A percentile compares a stretch with the other conserved stretches of the same genome.
phyloP scores from a whole-genome alignment of 2,329 filamentous ascomycete species.

The Penicillium sp. region DNA sequence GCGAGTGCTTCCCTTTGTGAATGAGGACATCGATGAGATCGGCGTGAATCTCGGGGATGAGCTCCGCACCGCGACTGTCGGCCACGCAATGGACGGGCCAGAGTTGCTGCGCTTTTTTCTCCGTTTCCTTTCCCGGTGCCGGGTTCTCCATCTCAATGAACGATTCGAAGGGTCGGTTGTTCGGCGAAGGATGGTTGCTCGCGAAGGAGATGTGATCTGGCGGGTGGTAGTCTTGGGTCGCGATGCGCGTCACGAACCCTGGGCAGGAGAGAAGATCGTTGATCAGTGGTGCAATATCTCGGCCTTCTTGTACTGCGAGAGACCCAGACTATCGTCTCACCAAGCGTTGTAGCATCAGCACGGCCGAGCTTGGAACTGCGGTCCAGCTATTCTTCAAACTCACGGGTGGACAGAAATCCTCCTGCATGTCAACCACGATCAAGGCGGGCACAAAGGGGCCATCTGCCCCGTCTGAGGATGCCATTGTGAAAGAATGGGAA shows the following conservation, averaged over 20 bases:
- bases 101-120: constrained; percentile 66
- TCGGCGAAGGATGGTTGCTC: constrained; percentile 64
- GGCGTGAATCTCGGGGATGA: constrained; percentile 69
- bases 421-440: constrained; percentile 82
- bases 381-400: constrained; percentile 30
- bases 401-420: constrained; percentile 92
- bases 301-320: constrained; percentile 75
- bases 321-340: constrained; percentile 63
- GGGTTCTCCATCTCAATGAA: constrained; percentile 57
- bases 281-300: constrained; percentile 66
- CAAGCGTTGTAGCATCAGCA: constrained; percentile 10
- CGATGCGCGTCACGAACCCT: constrained; percentile 68
- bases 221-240: constrained; percentile 93
- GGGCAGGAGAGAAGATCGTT: constrained; percentile 71
- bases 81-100: constrained; percentile 93
- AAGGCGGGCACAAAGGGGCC: constrained; percentile 50
- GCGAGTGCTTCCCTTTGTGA: constrained; percentile 71
- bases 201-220: constrained; percentile 83
- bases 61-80: constrained; percentile 65
- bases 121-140: constrained; percentile 51
- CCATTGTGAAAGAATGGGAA: constrained; percentile 1
- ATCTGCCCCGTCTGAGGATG: not conserved
- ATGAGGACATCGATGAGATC: constrained; percentile 63
- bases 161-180: constrained; percentile 67
- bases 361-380: constrained; percentile 2